These are phyloP conservation scores for Cercospora beticola DNA, from an alignment of 2,329 filamentous ascomycete genomes.

Conservation along the genomic window DNA sequence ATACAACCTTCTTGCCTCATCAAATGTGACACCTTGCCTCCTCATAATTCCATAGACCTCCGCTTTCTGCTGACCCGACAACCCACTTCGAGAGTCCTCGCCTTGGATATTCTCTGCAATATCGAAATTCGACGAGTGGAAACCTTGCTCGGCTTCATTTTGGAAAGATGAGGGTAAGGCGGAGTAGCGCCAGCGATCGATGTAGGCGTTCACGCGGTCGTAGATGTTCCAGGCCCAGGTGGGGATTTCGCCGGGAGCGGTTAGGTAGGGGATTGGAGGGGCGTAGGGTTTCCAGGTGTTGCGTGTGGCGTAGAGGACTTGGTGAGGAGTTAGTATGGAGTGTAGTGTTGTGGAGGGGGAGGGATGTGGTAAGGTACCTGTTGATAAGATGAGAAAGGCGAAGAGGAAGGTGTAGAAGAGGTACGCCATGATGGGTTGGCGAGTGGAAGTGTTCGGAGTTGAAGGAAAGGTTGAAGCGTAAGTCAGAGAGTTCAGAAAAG, in stretches of 20 bases:
- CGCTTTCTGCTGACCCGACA: slow-evolving; percentile 76
- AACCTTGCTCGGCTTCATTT: slow-evolving; percentile 81
- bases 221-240: slow-evolving; percentile 55
- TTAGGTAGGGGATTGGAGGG: slow-evolving; percentile 56
- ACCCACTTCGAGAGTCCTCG: slow-evolving; percentile 75
- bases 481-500: background rate
- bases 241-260: slow-evolving; percentile 50
- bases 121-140: slow-evolving; percentile 81
- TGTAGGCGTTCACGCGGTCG: slow-evolving; percentile 41
- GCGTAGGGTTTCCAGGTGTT: slow-evolving; percentile 71
- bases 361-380: slow-evolving; percentile 51
- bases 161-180: slow-evolving; percentile 72
- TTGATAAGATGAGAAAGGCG: slow-evolving; percentile 68
- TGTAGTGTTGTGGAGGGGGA: slow-evolving; percentile 7
- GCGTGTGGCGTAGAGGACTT: slow-evolving; percentile 78
- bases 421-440: slow-evolving; percentile 62
- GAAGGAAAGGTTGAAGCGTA: background rate
- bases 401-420: slow-evolving; percentile 76
- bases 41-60: slow-evolving; percentile 92
- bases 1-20: slow-evolving; percentile 83
- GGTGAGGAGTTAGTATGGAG: slow-evolving; percentile 8
- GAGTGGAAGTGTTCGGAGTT: background rate
- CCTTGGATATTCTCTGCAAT: slow-evolving; percentile 74
- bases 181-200: slow-evolving; percentile 62
- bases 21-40: slow-evolving; percentile 75